Base-by-base conservation (phyloP, 805 yeast species). In the Kodamaea lidongshanica region DNA sequence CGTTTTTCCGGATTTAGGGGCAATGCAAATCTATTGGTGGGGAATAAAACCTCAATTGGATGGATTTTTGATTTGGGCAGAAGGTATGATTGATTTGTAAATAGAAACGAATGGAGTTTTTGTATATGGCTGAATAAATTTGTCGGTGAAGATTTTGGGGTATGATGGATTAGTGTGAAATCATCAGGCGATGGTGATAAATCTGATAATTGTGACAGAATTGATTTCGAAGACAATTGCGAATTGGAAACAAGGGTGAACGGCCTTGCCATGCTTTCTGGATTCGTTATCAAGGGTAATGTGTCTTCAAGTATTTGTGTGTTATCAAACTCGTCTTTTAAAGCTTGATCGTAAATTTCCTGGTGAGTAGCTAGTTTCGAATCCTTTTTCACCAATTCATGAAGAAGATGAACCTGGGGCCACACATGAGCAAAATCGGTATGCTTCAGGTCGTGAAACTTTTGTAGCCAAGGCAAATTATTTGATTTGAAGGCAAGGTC, bases 351-450 rank as follows among this genome's bases (percentile, higher is more conserved):
- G 35, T 55, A 58, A n/a, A 16, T 16, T 5, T 24, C 17, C 10
- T 8, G 17, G 10, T 17, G 7, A 25, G 37, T 19, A 16, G 34
- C 31, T 11, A 3, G 35, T 30, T 7, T 17, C 7, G 22, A 18
- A 12, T 31, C 22, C 9, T 21, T 29, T 28, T 12, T 34, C 27
- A 17, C 47, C 48, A 26, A 48, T 25, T 55, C 62, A 10, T 49
- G 34, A 4, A 58, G 41, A 14, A 58, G 31, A 34, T 64, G 67
- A 4, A 48, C 52, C 27, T 46, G 56, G 5, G 69, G 69, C 62
- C 62, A 62, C 19, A 41, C 31, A 7, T 39, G 34, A 4, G 32
- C n/a, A n/a, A n/a, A n/a, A n/a, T n/a, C n/a, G n/a, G n/a, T n/a
- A n/a, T n/a, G 8, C 21, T 19, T 19, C 21, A 19, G n/a, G 8